Percentiles rank a stretch among this genome's conserved stretches.
These are phyloP conservation scores for Coemansia sp. DNA, from an alignment of 192 early-diverging fungal species.

Conservation along the genomic window DNA sequence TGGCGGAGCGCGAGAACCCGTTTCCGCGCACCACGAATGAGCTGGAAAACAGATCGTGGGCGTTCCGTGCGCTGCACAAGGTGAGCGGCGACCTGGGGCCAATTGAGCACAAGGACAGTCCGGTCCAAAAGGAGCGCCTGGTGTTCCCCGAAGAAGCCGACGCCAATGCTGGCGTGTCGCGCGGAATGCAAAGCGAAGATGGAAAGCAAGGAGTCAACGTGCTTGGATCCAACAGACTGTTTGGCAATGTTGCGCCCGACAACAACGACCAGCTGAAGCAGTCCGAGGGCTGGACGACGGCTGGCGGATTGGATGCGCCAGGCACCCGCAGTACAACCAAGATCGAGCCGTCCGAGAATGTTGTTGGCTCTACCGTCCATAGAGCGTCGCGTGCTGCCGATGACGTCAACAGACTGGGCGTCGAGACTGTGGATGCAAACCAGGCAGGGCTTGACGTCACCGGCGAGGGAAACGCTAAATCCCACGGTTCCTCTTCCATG, in stretches of 20 bases:
- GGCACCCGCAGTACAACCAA: background rate
- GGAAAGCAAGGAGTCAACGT: conserved; percentile 1
- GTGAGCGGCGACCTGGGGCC: conserved; percentile 36
- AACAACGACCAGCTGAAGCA: background rate
- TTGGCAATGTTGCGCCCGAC: background rate
- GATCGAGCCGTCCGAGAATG: background rate
- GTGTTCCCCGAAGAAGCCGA: background rate
- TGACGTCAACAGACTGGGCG: conserved; percentile 7
- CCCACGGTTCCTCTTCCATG: background rate
- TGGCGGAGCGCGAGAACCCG: background rate
- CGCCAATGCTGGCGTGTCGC: no score
- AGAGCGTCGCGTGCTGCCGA: conserved; percentile 14
- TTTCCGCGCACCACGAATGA: conserved; percentile 35
- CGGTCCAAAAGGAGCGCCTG: background rate
- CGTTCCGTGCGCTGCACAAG: conserved; percentile 9
- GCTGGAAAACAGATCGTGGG: conserved; percentile 23
- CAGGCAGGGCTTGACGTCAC: conserved; percentile 1
- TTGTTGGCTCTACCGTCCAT: conserved; percentile 1
- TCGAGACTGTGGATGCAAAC: conserved; percentile 6
- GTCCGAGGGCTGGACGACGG: background rate
- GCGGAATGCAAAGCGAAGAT: no score
- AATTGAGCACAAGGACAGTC: conserved; percentile 38
- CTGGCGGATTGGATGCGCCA: background rate
- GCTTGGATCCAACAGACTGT: background rate
- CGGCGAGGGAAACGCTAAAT: background rate